Percentiles rank a stretch among this genome's conserved stretches.
Conservation (phyloP, 1,284 basidiomycete genomes). For the Meira miltonrushii region DNA sequence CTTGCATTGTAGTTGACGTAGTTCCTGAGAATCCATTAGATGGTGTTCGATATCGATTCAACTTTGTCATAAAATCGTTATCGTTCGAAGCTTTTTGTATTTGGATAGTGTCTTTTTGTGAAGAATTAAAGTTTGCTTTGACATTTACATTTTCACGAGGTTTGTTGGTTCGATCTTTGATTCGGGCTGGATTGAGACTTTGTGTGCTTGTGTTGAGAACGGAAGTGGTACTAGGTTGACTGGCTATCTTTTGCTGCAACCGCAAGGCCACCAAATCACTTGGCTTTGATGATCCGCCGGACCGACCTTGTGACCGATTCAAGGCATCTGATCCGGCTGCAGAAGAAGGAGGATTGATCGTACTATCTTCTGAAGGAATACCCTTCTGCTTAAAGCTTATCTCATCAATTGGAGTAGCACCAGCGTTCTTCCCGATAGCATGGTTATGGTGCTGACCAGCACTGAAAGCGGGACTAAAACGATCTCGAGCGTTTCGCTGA, state of each 20-base stretch:
- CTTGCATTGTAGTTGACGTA: too few relatives aligned
- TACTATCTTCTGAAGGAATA: not conserved
- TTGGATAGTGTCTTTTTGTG: too few relatives aligned
- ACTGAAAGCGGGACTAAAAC: too few relatives aligned
- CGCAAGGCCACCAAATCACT: not conserved
- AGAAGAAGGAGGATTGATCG: not conserved
- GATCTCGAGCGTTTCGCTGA: too few relatives aligned
- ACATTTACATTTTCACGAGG: not conserved
- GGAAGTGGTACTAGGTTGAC: not conserved
- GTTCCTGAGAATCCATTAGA: not conserved
- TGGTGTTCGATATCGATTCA: not conserved
- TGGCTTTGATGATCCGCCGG: not conserved
- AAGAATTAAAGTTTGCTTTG: too few relatives aligned
- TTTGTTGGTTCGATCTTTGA: not conserved
- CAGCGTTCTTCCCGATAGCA: too few relatives aligned
- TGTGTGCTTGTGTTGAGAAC: not conserved
- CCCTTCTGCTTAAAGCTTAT: too few relatives aligned
- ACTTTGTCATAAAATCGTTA: slow-evolving; percentile 3
- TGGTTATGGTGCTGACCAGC: too few relatives aligned
- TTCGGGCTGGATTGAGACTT: not conserved
- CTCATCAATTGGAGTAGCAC: too few relatives aligned
- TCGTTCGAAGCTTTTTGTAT: not conserved
- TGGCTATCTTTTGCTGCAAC: not conserved
- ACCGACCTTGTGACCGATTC: not conserved
- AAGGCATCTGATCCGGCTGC: not conserved